Evolutionary conservation across 192 early-diverging fungal genomes (phyloP).

Genomic region (Haplosporangium gracile): DNA sequence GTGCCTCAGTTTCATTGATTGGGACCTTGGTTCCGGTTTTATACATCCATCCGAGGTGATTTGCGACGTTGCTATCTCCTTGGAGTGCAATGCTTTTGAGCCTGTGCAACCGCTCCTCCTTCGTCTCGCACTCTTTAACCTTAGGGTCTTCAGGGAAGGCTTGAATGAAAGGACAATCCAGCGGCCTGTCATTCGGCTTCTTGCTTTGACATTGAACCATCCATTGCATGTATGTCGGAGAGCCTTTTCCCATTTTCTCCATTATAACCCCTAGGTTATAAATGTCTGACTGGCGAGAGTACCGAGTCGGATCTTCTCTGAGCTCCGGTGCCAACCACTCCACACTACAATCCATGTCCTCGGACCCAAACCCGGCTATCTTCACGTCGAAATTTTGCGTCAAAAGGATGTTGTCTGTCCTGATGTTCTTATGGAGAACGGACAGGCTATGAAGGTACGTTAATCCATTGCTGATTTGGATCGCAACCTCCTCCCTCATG

Average conservation of each 20-base stretch:
- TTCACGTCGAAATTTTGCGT: slow-evolving; percentile 7
- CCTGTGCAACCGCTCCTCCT: neutral
- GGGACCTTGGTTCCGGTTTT: neutral
- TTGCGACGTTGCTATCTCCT: neutral
- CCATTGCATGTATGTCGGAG: neutral
- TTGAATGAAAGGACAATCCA: slow-evolving; percentile 2
- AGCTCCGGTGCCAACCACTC: slow-evolving; percentile 9
- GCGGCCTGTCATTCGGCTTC: neutral
- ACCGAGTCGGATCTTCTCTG: neutral
- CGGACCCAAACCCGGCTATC: slow-evolving; percentile 8
- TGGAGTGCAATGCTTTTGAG: neutral
- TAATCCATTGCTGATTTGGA: neutral
- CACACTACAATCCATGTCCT: neutral
- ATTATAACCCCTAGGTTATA: slow-evolving; percentile 7
- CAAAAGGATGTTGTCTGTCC: neutral
- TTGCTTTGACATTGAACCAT: neutral
- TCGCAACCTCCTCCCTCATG: neutral
- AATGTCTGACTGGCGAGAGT: slow-evolving; percentile 5
- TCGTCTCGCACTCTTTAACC: neutral
- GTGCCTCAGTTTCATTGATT: neutral
- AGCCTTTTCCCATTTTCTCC: slow-evolving; percentile 4
- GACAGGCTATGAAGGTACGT: neutral
- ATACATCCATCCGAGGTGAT: neutral
- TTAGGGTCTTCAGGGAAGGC: neutral
- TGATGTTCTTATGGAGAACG: slow-evolving; percentile 10